phyloP scores from a whole-genome alignment of 495 filamentous ascomycete genomes.

The Hypoxylon intermedium region DNA sequence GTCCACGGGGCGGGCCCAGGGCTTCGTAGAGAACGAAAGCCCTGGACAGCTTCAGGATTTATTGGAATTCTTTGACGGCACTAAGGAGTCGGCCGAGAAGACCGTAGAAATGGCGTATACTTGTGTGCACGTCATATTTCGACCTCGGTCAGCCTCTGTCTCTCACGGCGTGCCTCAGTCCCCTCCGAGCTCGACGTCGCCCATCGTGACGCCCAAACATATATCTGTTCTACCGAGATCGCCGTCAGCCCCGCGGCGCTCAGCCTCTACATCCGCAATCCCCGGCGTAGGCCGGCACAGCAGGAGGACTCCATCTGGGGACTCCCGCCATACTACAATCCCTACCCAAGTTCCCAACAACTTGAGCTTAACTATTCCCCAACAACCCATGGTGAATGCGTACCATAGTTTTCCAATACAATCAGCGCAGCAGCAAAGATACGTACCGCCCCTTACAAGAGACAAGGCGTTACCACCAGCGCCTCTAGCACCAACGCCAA shows the following conservation, averaged over 20 bases:
- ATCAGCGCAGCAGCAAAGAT: conserved; percentile 21
- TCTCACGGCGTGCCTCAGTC: conserved; percentile 18
- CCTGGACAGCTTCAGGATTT: conserved; percentile 58
- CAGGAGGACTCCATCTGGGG: conserved; percentile 28
- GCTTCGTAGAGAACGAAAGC: conserved; percentile 56
- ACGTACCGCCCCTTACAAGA: conserved; percentile 14
- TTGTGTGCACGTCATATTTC: conserved; percentile 49
- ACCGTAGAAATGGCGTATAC: conserved; percentile 52
- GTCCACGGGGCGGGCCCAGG: conserved; percentile 55
- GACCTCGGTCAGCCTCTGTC: conserved; percentile 35
- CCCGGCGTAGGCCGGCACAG: conserved; percentile 16
- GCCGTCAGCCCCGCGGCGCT: conserved; percentile 30
- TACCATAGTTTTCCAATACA: conserved; percentile 36
- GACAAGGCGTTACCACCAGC: conserved; percentile 43
- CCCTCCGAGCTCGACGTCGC: conserved; percentile 6
- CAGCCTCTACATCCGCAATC: conserved; percentile 41
- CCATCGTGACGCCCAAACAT: conserved; percentile 18
- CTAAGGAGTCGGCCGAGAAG: conserved; percentile 49
- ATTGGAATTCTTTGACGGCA: conserved; percentile 56
- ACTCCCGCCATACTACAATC: conserved; percentile 7
- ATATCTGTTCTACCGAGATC: conserved; percentile 29
- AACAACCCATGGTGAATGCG: conserved; percentile 25
- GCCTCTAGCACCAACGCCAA: conserved; percentile 38
- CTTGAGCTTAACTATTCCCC: conserved; percentile 21
- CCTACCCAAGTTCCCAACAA: conserved; percentile 20